Evolutionary conservation across 345 rosid species (phyloP), one percentile per base, ranked within the genome.

Genomic region (Citrus australasica): DNA sequence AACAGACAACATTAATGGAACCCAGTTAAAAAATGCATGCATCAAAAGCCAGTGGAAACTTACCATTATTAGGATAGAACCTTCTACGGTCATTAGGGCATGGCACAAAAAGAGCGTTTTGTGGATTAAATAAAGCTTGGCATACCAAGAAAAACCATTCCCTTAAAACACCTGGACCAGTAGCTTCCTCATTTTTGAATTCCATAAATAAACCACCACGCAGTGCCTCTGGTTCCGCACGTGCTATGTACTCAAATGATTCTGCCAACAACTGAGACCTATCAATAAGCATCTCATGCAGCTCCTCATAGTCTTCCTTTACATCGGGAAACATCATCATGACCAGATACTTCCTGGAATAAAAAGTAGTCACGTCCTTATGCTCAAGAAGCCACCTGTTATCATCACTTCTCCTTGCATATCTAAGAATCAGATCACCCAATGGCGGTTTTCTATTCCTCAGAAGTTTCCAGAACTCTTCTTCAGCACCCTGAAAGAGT

Each of bases 221-320:
- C 71, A 96, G 82, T 62, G 90, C 77, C 9, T 90, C 92, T 64
- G 87, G 89, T 9, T 86, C 88, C 11, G 98, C 95, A 22, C 82
- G 81, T 25, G 78, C 74, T 56, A 96, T 90, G 83, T 96, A 96
- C 85, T 88, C 90, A 40, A 92, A 96, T 63, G 99, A 94, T 81
- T 96, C 98, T 30, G 95, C 78, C 89, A 96, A 81, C 82, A 96
- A 78, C 42, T 96, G 89, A 53, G 98, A 87, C 80, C 98, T 87
- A 79, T 96, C 99, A 76, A 96, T 96, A 64, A 94, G 97, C 98
- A 96, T 96, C 90, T 96, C 98, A 42, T 89, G 93, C 84, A 91
- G 86, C 82, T 94, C 98, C 28, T 92, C 95, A 75, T 84, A 92
- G 51, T 94, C 99, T 83, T 96, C 99, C 87, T 87, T 94, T 61